These are phyloP conservation scores for Amylostereum chailletii DNA, from an alignment of 1,284 basidiomycete species.

Conservation along the genomic window DNA sequence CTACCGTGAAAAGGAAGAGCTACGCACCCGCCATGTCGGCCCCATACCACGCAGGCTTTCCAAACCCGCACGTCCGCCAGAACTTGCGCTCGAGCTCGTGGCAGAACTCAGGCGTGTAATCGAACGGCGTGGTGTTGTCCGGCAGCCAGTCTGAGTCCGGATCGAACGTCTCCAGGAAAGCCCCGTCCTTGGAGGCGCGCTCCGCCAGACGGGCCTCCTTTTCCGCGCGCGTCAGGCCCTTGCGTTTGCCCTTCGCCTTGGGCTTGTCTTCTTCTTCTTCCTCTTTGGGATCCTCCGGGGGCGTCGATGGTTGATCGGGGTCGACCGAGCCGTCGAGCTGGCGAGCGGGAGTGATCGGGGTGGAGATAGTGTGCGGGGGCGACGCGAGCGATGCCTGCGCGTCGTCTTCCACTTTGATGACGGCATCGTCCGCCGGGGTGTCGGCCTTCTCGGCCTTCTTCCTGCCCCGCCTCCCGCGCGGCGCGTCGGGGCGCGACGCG, in stretches of 20 bases:
- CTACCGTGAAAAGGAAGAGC: background rate
- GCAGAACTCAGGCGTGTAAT: slow-evolving; percentile 85
- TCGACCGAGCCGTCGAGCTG: background rate
- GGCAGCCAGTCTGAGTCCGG: slow-evolving; percentile 74
- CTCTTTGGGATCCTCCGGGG: slow-evolving; percentile 11
- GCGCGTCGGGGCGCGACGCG: slow-evolving; percentile 28
- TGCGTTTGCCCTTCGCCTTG: slow-evolving; percentile 35
- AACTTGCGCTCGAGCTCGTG: slow-evolving; percentile 83
- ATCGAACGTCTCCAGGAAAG: slow-evolving; percentile 66
- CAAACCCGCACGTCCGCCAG: slow-evolving; percentile 87
- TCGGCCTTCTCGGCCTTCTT: background rate
- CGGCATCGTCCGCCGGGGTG: background rate
- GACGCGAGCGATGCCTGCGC: slow-evolving; percentile 6
- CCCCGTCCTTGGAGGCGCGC: slow-evolving; percentile 44
- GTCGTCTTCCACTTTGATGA: background rate
- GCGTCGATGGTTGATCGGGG: background rate
- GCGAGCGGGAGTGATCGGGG: background rate
- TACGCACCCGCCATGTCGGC: slow-evolving; percentile 82
- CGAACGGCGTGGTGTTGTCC: slow-evolving; percentile 51
- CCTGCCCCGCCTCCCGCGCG: slow-evolving; percentile 8
- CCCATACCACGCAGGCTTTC: slow-evolving; percentile 91
- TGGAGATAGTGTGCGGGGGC: slow-evolving; percentile 6
- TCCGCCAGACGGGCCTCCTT: slow-evolving; percentile 47
- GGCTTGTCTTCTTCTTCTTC: slow-evolving; percentile 31
- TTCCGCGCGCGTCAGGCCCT: slow-evolving; percentile 35